phyloP scores from a whole-genome alignment of 306 rosid genomes.

The Fagus crenata region DNA sequence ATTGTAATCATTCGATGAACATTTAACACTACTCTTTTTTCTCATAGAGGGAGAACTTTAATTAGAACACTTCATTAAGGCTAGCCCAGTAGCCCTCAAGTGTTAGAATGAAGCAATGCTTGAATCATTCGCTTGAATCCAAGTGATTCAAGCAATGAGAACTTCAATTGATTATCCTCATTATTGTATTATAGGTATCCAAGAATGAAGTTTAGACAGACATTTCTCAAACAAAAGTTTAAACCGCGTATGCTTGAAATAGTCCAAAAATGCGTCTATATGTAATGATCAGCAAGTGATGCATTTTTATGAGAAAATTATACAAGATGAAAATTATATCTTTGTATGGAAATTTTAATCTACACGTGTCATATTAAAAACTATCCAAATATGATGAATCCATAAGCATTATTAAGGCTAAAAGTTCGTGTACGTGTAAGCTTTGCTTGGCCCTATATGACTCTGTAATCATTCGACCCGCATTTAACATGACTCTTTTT shows the following conservation, averaged over 20 bases:
- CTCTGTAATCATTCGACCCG: background rate
- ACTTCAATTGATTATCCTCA: background rate
- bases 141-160: background rate
- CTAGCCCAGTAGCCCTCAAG: background rate
- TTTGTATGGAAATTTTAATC: background rate
- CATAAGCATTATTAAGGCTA: no score
- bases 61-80: no score
- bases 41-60: no score
- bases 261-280: background rate
- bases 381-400: no score
- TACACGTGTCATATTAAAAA: background rate
- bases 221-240: no score
- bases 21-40: no score
- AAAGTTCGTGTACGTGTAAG: no score
- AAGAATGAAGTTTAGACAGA: no score
- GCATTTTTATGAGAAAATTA: background rate
- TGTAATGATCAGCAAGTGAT: background rate
- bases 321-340: no score
- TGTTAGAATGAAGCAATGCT: background rate
- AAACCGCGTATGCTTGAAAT: no score
- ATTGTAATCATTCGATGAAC: no score
- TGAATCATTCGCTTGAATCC: background rate
- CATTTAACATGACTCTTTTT: background rate
- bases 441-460: no score
- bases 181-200: background rate